phyloP scores from a whole-genome alignment of 306 rosid genomes.

The Lagenaria siceraria region DNA sequence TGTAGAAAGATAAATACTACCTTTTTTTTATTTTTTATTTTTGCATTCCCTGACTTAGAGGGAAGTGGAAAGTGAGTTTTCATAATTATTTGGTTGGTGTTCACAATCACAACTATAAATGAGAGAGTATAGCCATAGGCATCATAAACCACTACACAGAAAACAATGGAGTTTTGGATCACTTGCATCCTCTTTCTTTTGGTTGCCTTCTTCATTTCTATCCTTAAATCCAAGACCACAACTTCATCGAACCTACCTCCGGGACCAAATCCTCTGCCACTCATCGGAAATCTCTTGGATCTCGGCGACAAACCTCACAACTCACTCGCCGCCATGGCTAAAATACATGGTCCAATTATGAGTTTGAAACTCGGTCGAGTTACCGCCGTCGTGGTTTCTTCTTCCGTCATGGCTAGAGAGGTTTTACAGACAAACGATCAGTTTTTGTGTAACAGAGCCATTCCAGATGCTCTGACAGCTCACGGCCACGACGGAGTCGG shows the following conservation, averaged over 20 bases:
- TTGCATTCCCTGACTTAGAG: too few relatives aligned
- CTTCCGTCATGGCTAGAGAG: constrained; percentile 18
- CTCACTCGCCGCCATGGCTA: constrained; percentile 22
- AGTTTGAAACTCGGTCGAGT: constrained; percentile 21
- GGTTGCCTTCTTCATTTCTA: not conserved
- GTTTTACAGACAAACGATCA: constrained; percentile 19
- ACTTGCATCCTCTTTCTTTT: not conserved
- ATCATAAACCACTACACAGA: too few relatives aligned
- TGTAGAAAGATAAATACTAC: too few relatives aligned
- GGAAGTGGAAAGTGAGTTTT: too few relatives aligned
- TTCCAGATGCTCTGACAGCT: constrained; percentile 12
- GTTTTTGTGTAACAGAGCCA: constrained; percentile 15
- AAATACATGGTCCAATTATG: constrained; percentile 24
- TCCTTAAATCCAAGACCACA: not conserved
- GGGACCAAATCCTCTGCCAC: constrained; percentile 32
- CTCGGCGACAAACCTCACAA: constrained; percentile 34
- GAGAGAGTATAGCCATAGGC: too few relatives aligned
- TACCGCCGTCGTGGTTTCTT: constrained; percentile 23
- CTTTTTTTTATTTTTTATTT: too few relatives aligned
- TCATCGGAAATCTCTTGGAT: constrained; percentile 34
- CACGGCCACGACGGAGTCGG: constrained; percentile 3
- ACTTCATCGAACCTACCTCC: constrained; percentile 20
- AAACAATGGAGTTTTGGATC: not conserved
- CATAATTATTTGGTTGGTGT: too few relatives aligned
- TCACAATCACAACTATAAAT: too few relatives aligned